A percentile compares a stretch with the other conserved stretches of the same genome.
These are phyloP conservation scores for Delphinella strobiligena DNA, from an alignment of 2,329 filamentous ascomycete species.

Conservation along the genomic window DNA sequence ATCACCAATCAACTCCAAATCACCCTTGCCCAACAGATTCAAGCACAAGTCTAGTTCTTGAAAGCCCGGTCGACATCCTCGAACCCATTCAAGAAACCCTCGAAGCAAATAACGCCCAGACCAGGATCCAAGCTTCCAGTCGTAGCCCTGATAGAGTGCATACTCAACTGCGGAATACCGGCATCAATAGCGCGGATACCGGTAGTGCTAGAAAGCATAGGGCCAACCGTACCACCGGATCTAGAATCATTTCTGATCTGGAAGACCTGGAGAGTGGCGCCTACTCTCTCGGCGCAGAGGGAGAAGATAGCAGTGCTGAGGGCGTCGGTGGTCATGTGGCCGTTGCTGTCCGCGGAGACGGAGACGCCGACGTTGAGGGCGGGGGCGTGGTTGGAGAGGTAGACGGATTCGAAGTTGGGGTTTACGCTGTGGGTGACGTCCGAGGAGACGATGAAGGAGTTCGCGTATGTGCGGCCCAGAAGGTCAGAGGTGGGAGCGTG, in stretches of 20 bases:
- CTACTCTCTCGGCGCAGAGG: slow-evolving; percentile 63
- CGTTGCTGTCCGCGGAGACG: slow-evolving; percentile 73
- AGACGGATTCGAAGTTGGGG: slow-evolving; percentile 78
- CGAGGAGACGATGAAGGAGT: slow-evolving; percentile 81
- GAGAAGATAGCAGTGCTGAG: slow-evolving; percentile 72
- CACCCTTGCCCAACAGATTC: background rate
- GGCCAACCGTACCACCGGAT: slow-evolving; percentile 88
- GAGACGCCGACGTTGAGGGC: slow-evolving; percentile 79
- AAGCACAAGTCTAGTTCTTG: slow-evolving; percentile 22
- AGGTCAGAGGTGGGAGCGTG: slow-evolving; percentile 37
- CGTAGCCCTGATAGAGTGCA: slow-evolving; percentile 86
- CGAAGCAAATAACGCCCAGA: slow-evolving; percentile 76
- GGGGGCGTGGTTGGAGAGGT: slow-evolving; percentile 76
- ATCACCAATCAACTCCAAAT: background rate
- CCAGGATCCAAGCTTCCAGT: slow-evolving; percentile 79
- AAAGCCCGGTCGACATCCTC: slow-evolving; percentile 79
- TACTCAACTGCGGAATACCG: slow-evolving; percentile 81
- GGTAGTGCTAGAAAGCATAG: slow-evolving; percentile 69
- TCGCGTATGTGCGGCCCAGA: slow-evolving; percentile 72
- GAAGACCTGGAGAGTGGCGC: slow-evolving; percentile 68
- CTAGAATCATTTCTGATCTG: slow-evolving; percentile 89
- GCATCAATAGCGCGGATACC: slow-evolving; percentile 78
- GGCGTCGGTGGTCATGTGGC: slow-evolving; percentile 90
- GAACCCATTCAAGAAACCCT: slow-evolving; percentile 77
- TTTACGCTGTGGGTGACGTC: slow-evolving; percentile 92